A percentile compares a stretch with the other conserved stretches of the same genome.
Conservation (phyloP, 108 stramenopile genomes). For the Discostella pseudostelligera region DNA sequence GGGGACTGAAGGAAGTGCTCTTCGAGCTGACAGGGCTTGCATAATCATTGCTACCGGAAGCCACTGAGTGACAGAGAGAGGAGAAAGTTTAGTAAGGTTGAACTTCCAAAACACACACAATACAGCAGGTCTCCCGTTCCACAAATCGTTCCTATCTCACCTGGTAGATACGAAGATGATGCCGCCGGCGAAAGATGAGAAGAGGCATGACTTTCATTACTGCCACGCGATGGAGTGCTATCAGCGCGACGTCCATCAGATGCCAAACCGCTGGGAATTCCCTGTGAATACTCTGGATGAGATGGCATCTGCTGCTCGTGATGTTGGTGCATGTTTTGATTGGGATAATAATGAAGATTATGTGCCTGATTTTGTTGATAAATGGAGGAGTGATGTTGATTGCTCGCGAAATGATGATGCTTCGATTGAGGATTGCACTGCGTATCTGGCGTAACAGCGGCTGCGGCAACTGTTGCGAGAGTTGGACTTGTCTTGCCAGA, state of each 20-base stretch:
- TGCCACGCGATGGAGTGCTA: conserved; percentile 1
- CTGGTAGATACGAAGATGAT: background rate
- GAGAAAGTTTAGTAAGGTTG: background rate
- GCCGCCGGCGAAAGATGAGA: background rate
- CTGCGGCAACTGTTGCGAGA: background rate
- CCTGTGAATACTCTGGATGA: conserved; percentile 1
- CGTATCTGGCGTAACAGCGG: conserved; percentile 7
- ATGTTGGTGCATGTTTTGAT: background rate
- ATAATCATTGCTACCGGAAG: background rate
- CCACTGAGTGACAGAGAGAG: background rate
- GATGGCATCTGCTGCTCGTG: background rate
- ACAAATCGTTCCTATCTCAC: background rate
- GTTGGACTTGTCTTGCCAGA: conserved; percentile 2
- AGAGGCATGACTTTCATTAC: background rate
- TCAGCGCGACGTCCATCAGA: background rate
- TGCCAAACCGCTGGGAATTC: background rate
- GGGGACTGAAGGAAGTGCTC: background rate
- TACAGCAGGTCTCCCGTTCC: too few relatives aligned
- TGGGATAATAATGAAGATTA: background rate
- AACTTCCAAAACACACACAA: too few relatives aligned
- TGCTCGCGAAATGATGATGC: background rate
- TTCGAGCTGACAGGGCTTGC: background rate
- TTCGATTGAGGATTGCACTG: background rate
- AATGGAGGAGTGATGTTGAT: background rate
- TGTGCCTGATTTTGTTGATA: background rate